Evolutionary conservation across 2,329 filamentous ascomycete species (phyloP).

Genomic region (Aspergillus alliaceus): DNA sequence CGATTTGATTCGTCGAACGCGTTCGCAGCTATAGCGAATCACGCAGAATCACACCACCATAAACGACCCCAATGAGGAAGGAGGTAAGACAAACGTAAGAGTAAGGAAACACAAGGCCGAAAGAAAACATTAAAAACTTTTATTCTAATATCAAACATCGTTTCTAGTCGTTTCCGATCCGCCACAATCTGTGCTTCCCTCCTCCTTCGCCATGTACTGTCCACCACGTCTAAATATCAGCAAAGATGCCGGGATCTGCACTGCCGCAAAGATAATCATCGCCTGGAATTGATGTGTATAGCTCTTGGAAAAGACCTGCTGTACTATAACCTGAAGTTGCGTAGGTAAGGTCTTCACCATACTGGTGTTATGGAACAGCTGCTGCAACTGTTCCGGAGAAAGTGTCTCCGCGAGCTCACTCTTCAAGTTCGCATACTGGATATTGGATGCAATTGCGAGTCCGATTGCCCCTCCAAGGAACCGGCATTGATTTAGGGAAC

Average conservation of each 20-base stretch:
- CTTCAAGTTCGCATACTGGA: background rate
- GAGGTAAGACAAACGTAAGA: no score
- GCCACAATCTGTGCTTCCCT: no score
- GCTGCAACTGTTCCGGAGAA: background rate
- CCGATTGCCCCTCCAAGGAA: slow-evolving; percentile 5
- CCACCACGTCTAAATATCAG: background rate
- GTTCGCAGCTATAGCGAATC: no score
- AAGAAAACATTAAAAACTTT: no score
- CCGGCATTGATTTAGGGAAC: slow-evolving; percentile 3
- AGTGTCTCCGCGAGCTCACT: background rate
- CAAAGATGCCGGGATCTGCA: background rate
- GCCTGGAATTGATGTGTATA: slow-evolving; percentile 1
- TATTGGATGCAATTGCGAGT: slow-evolving; percentile 1
- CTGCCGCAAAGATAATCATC: slow-evolving; percentile 4
- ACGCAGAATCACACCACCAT: no score
- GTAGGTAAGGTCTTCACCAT: background rate
- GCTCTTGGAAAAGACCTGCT: background rate
- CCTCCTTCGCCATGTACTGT: slow-evolving; percentile 1
- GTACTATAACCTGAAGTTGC: background rate
- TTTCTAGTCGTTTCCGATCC: no score
- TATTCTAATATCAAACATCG: no score
- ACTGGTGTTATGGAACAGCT: background rate
- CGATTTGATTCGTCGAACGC: no score
- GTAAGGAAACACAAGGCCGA: no score
- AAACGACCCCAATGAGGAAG: no score